phyloP scores from a whole-genome alignment of 2,329 filamentous ascomycete genomes.

The Penicillium sclerotigenum region DNA sequence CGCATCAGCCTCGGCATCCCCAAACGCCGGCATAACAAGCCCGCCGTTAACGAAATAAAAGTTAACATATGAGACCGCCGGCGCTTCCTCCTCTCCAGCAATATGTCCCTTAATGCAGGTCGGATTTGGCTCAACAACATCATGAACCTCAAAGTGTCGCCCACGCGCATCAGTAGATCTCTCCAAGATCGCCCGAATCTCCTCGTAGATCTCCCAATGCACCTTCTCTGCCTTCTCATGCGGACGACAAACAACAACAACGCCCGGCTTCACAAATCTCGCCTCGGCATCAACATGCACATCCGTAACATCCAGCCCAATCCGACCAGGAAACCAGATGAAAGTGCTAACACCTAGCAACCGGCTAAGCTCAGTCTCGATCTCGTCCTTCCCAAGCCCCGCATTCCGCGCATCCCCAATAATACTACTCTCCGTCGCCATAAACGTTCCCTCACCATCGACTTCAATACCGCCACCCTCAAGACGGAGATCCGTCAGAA shows the following conservation, averaged over 20 bases:
- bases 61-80: slow-evolving; percentile 31
- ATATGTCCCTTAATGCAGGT: slow-evolving; percentile 16
- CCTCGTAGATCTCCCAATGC: slow-evolving; percentile 26
- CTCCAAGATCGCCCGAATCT: slow-evolving; percentile 22
- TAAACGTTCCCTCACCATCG: slow-evolving; percentile 36
- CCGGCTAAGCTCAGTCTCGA: slow-evolving; percentile 27
- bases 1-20: slow-evolving; percentile 22
- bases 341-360: slow-evolving; percentile 31
- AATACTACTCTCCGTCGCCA: slow-evolving; percentile 35
- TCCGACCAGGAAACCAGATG: slow-evolving; percentile 34
- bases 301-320: slow-evolving; percentile 34
- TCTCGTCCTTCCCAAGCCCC: slow-evolving; percentile 18
- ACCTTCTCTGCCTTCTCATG: slow-evolving; percentile 15
- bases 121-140: slow-evolving; percentile 31
- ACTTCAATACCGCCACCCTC: slow-evolving; percentile 37
- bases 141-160: slow-evolving; percentile 21
- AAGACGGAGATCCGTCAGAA: slow-evolving; percentile 21
- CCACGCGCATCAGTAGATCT: slow-evolving; percentile 25
- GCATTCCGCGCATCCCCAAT: slow-evolving; percentile 31
- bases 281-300: slow-evolving; percentile 33
- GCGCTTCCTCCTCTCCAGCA: slow-evolving; percentile 19
- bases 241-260: slow-evolving; percentile 29
- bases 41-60: slow-evolving; percentile 33
- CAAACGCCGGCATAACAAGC: slow-evolving; percentile 29
- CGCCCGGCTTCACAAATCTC: slow-evolving; percentile 27